Evolutionary conservation across 352 stramenopile species (phyloP).

Genomic region (Pythium phragmiticola): DNA sequence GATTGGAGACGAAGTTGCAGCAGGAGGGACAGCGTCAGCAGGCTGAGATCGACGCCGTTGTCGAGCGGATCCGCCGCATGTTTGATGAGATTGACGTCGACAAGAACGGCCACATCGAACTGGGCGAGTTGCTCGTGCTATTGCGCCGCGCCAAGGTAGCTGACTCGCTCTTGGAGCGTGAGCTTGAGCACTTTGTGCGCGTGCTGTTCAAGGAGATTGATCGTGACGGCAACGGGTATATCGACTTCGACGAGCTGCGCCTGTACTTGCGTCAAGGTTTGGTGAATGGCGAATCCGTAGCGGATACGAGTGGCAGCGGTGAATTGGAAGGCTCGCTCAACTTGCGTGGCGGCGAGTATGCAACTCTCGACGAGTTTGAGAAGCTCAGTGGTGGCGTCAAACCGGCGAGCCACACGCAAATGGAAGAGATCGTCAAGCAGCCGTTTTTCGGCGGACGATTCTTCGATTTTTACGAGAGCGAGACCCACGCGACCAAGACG

Average conservation of each 20-base stretch:
- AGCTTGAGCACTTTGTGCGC: slow-evolving; percentile 35
- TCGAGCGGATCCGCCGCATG: slow-evolving; percentile 34
- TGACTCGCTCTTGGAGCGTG: slow-evolving; percentile 32
- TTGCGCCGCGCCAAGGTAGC: slow-evolving; percentile 33
- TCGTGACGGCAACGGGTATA: slow-evolving; percentile 75
- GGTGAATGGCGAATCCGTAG: slow-evolving; percentile 16
- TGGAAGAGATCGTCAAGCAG: slow-evolving; percentile 28
- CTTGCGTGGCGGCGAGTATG: slow-evolving; percentile 39
- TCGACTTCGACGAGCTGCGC: slow-evolving; percentile 93
- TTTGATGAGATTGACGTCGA: slow-evolving; percentile 43
- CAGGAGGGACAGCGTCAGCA: slow-evolving; percentile 28
- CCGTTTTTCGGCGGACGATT: slow-evolving; percentile 30
- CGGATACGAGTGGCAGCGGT: slow-evolving; percentile 20
- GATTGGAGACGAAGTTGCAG: slow-evolving; percentile 28
- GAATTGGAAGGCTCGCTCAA: slow-evolving; percentile 38
- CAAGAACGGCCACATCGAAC: slow-evolving; percentile 38
- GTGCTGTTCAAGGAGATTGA: slow-evolving; percentile 75
- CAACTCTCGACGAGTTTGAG: slow-evolving; percentile 32
- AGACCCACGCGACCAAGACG: slow-evolving; percentile 26
- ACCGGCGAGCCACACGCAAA: slow-evolving; percentile 21
- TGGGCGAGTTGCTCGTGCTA: slow-evolving; percentile 35
- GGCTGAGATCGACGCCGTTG: slow-evolving; percentile 29
- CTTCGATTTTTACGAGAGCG: slow-evolving; percentile 34
- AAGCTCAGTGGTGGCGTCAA: slow-evolving; percentile 31
- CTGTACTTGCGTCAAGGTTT: slow-evolving; percentile 37